Percentiles rank a stretch among this genome's conserved stretches.
Evolutionary conservation across 2,329 filamentous ascomycete genomes (phyloP).

Genomic region (Exophiala mesophila): DNA sequence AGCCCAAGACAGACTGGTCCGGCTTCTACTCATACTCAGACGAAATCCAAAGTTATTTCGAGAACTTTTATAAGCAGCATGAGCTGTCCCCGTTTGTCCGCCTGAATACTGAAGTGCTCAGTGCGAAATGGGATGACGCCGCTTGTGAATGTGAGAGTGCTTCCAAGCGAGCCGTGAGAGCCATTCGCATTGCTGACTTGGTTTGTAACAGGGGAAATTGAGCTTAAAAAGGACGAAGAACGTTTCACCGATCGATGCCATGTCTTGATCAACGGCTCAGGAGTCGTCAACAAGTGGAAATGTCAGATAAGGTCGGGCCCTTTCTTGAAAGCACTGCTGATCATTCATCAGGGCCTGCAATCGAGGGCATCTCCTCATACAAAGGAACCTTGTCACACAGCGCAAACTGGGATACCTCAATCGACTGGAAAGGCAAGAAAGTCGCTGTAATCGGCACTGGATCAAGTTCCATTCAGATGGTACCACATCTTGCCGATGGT

Average conservation of each 20-base stretch:
- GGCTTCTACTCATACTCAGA: slow-evolving; percentile 17
- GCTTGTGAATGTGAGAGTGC: not conserved
- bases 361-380: slow-evolving; percentile 28
- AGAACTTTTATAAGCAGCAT: slow-evolving; percentile 35
- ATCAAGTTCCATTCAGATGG: slow-evolving; percentile 24
- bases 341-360: slow-evolving; percentile 18
- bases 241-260: slow-evolving; percentile 17
- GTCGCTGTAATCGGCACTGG: slow-evolving; percentile 25
- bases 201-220: slow-evolving; percentile 8
- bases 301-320: not conserved
- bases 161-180: no score
- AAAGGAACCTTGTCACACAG: slow-evolving; percentile 36
- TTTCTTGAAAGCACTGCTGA: not conserved
- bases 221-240: slow-evolving; percentile 14
- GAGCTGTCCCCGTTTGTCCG: slow-evolving; percentile 4
- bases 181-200: not conserved
- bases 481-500: slow-evolving; percentile 30
- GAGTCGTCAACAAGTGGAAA: slow-evolving; percentile 27
- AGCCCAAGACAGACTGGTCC: slow-evolving; percentile 33
- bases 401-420: slow-evolving; percentile 34
- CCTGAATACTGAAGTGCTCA: slow-evolving; percentile 7
- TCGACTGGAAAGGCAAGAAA: slow-evolving; percentile 10
- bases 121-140: slow-evolving; percentile 10
- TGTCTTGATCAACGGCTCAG: slow-evolving; percentile 21
- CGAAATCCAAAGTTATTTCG: slow-evolving; percentile 20